Base-by-base conservation (phyloP, 306 rosid genomes). In the Corylus americana region DNA sequence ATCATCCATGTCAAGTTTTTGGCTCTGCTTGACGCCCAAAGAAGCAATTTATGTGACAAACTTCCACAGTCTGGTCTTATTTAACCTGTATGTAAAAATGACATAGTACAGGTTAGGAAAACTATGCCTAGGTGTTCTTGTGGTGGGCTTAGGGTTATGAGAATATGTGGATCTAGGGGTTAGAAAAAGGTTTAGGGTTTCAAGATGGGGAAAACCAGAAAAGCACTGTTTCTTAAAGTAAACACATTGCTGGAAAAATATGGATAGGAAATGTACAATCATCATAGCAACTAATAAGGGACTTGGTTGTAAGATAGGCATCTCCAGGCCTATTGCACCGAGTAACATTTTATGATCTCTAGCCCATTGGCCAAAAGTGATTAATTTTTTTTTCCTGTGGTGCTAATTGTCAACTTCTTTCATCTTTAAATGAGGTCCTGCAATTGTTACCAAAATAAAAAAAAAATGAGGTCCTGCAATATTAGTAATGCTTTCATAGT, bases 381-480 rank as follows among this genome's bases (percentile, higher is more conserved):
- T 59, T 59, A 13, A 37, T n/a, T 42, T 66, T 66, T 16, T 44
- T n/a, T 16, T 8, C 35, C 6, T 16, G 7, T 3, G 27, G n/a
- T 63, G 31, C 45, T 31, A 31, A 63, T 63, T 31, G 45, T 63
- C 22, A 29, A 12, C 42, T 63, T 63, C 11, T 39, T 37, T 66
- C 1, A 13, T 66, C 71, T 66, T 35, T 59, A 22, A n/a, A n/a
- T n/a, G n/a, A n/a, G n/a, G n/a, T n/a, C n/a, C n/a, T n/a, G n/a
- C n/a, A n/a, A n/a, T n/a, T n/a, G n/a, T n/a, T n/a, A n/a, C n/a
- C n/a, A n/a, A n/a, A n/a, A n/a, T n/a, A n/a, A n/a, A n/a, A n/a
- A n/a, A n/a, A n/a, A n/a, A n/a, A 59, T 11, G 14, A 59, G 66
- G 31, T 67, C 68, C 64, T 61, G 76, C 69, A 78, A 54, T 54